These are phyloP conservation scores for Acanthamoeba castellanii DNA, from an alignment of 208 protist genomes.

Conservation along the genomic window DNA sequence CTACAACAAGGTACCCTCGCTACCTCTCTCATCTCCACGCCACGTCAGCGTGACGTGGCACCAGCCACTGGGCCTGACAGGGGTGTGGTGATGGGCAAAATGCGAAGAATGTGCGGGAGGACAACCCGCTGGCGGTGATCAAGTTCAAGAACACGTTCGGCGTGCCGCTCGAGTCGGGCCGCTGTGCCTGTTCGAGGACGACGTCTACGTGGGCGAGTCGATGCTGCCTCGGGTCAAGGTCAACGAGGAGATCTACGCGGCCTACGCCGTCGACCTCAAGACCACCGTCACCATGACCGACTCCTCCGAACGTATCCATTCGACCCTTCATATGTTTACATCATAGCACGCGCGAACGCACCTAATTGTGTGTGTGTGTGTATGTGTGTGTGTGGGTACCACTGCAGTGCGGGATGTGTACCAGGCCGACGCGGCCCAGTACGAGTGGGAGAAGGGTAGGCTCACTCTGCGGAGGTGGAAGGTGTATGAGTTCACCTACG, in stretches of 20 bases:
- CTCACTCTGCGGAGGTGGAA: background rate
- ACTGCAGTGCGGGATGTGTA: background rate
- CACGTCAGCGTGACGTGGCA: too few species aligned
- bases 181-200: slow-evolving; percentile 61
- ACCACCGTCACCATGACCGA: slow-evolving; percentile 52
- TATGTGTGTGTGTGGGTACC: background rate
- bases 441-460: background rate
- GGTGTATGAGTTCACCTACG: slow-evolving; percentile 9
- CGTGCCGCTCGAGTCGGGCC: background rate
- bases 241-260: slow-evolving; percentile 45
- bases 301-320: background rate
- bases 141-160: slow-evolving; percentile 61
- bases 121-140: slow-evolving; percentile 66
- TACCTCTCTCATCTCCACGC: background rate
- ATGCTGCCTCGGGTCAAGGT: slow-evolving; percentile 55
- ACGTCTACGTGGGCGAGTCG: slow-evolving; percentile 41
- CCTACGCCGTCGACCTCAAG: slow-evolving; percentile 60
- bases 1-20: background rate
- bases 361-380: background rate
- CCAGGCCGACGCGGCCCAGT: background rate
- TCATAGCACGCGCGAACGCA: background rate
- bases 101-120: slow-evolving; percentile 12
- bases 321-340: background rate
- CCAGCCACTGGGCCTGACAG: too few species aligned
- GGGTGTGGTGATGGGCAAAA: background rate